Evolutionary conservation across 306 rosid species (phyloP).

Genomic region (Rosa rugosa): DNA sequence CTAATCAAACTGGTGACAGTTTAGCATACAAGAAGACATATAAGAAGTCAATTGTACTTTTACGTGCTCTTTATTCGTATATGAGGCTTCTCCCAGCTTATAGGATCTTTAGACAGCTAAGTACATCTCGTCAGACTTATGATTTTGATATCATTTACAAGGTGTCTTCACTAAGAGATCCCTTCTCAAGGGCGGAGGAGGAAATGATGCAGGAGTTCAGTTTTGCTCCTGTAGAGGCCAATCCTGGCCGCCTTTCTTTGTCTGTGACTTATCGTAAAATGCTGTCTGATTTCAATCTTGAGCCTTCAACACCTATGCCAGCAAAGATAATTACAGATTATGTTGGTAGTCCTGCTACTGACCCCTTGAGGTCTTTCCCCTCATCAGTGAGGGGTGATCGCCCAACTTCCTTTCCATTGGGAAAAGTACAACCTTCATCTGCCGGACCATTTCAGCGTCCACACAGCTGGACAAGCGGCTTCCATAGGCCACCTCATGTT

Average conservation of each 20-base stretch:
- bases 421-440: conserved; percentile 50
- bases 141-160: conserved; percentile 69
- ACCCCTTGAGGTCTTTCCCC: conserved; percentile 68
- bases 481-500: conserved; percentile 55
- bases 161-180: conserved; percentile 78
- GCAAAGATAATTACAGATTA: conserved; percentile 72
- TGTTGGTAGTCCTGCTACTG: conserved; percentile 82
- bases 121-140: conserved; percentile 46
- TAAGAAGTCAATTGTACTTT: conserved; percentile 68
- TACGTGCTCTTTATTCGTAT: conserved; percentile 66
- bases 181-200: conserved; percentile 68
- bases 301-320: conserved; percentile 56
- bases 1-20: conserved; percentile 55
- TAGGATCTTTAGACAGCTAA: conserved; percentile 62
- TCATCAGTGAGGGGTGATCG: conserved; percentile 50
- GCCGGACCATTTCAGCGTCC: conserved; percentile 54
- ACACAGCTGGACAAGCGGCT: conserved; percentile 77
- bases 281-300: conserved; percentile 64
- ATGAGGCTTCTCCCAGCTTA: conserved; percentile 87
- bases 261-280: conserved; percentile 60
- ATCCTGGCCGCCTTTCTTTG: conserved; percentile 66
- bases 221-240: conserved; percentile 70
- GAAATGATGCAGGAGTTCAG: conserved; percentile 52
- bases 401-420: conserved; percentile 55
- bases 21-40: conserved; percentile 66